Base-by-base conservation (phyloP, 164 flowering plant species). In the Cinnamomum micranthum region DNA sequence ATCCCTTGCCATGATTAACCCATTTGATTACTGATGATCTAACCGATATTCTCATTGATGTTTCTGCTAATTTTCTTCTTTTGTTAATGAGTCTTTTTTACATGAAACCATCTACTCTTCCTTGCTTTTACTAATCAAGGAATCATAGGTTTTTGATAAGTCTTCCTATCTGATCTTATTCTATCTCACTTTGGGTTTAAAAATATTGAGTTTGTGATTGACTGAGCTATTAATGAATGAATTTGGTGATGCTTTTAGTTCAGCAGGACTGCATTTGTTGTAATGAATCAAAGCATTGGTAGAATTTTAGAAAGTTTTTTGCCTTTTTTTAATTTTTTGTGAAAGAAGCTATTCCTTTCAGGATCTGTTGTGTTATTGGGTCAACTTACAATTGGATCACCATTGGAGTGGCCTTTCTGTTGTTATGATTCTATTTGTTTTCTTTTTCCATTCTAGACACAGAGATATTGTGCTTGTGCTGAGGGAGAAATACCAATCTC, bases 1-100 rank as follows among this genome's bases (percentile, higher is more conserved):
- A 20, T 76, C 93, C 47, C 95, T 93, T 69, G 75, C 88, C 72
- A 52, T 88, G 77, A 88, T 95, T 82, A 89, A 87, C 25, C 99
- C 98, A 65, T 90, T 84, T 95, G 74, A 85, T 91, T 80, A 95
- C 98, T 60, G 99, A 97, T 68, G 99, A 95, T 83, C 98, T 95
- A 75, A 95, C 99, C 76, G 94, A 98, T 85, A 20, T 24, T 52
- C 60, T 63, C 20, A 71, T 68, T 25, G 2, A 70, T 73, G 17
- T 19, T 41, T 66, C 74, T 74, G 17, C 20, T 69, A 23, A 55
- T 12, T 59, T 58, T 78, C 10, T 50, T 6, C 24, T 25, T 62
- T 22, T 47, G 58, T 24, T 27, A 41, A 31, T 65, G 15, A 58
- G 4, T 58, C 74, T 27, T 23, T 23, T 70, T 11, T 50, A 3